These are phyloP conservation scores for Ceratocystiopsis brevicomis DNA, from an alignment of 2,329 filamentous ascomycete genomes.

Conservation along the genomic window DNA sequence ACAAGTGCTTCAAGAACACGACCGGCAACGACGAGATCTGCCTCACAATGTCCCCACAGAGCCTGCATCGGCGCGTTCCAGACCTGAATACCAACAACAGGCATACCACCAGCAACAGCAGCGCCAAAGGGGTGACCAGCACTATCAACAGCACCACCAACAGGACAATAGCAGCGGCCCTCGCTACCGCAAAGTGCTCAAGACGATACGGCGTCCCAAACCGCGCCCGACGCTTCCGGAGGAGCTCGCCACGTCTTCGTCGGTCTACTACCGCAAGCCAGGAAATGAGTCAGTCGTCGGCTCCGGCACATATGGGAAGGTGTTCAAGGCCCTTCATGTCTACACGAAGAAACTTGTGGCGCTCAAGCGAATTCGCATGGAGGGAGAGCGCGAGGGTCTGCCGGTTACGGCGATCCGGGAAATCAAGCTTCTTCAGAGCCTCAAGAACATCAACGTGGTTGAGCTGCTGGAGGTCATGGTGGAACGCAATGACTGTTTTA, in stretches of 20 bases:
- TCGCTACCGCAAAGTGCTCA: slow-evolving; percentile 39
- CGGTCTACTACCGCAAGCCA: slow-evolving; percentile 85
- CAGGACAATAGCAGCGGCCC: slow-evolving; percentile 15
- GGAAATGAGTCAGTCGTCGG: slow-evolving; percentile 96
- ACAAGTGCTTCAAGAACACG: slow-evolving; percentile 11
- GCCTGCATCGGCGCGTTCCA: slow-evolving; percentile 28
- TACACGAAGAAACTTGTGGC: slow-evolving; percentile 72
- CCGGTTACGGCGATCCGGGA: slow-evolving; percentile 81
- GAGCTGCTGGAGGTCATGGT: slow-evolving; percentile 88
- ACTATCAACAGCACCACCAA: slow-evolving; percentile 11
- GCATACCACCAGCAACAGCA: slow-evolving; percentile 10
- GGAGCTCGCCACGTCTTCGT: slow-evolving; percentile 62
- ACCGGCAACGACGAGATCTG: slow-evolving; percentile 22
- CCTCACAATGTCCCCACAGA: slow-evolving; percentile 33
- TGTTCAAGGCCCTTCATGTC: slow-evolving; percentile 87
- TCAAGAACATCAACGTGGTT: slow-evolving; percentile 68
- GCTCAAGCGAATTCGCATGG: slow-evolving; percentile 83
- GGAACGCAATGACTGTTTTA: slow-evolving; percentile 95
- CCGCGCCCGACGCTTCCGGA: slow-evolving; percentile 49
- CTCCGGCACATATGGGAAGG: slow-evolving; percentile 88
- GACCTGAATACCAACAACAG: slow-evolving; percentile 8
- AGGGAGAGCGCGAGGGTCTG: slow-evolving; percentile 78
- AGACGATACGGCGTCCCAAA: slow-evolving; percentile 51
- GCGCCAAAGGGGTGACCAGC: slow-evolving; percentile 1
- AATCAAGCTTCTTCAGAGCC: slow-evolving; percentile 76